These are phyloP conservation scores for Diaporthe sp. DNA, from an alignment of 2,329 filamentous ascomycete species.

Conservation along the genomic window DNA sequence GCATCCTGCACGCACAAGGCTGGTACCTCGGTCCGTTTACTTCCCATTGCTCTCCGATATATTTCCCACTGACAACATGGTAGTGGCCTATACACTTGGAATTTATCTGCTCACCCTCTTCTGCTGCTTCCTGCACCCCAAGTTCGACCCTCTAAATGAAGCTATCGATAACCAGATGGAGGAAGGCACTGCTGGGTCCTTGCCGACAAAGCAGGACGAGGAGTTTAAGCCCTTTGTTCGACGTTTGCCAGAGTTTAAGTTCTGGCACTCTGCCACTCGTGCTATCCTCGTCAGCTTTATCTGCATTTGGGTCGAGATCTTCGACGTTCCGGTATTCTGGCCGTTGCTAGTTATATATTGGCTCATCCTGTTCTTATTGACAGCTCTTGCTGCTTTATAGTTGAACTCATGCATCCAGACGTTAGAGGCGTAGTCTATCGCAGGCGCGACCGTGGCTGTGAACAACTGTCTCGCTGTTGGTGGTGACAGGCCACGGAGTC, in stretches of 20 bases:
- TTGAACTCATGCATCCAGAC: no score
- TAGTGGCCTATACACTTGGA: conserved; percentile 95
- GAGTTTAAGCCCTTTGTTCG: conserved; percentile 98
- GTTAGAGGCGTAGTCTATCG: no score
- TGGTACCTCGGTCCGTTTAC: conserved; percentile 91
- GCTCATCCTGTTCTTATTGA: conserved; percentile 95
- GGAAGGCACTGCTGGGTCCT: conserved; percentile 82
- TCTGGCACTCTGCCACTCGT: conserved; percentile 96
- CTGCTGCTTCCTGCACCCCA: conserved; percentile 96
- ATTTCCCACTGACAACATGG: conserved; percentile 33
- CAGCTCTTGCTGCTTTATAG: no score
- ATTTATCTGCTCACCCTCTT: conserved; percentile 99
- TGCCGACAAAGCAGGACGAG: conserved; percentile 95
- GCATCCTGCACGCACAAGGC: conserved; percentile 92
- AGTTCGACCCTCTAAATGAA: conserved; percentile 97
- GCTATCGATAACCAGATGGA: conserved; percentile 94
- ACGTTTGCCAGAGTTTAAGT: conserved; percentile 98
- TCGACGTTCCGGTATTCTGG: conserved; percentile 99
- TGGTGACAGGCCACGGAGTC: no score
- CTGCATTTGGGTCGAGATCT: conserved; percentile 93
- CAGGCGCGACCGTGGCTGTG: no score
- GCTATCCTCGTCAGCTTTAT: conserved; percentile 84
- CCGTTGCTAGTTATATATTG: conserved; percentile 98
- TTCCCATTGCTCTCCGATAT: not conserved
- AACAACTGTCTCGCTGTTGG: no score